Percentiles rank a stretch among this genome's conserved stretches.
Evolutionary conservation across 1,284 basidiomycete species (phyloP).

Genomic region (Stygiomarasmius scandens): DNA sequence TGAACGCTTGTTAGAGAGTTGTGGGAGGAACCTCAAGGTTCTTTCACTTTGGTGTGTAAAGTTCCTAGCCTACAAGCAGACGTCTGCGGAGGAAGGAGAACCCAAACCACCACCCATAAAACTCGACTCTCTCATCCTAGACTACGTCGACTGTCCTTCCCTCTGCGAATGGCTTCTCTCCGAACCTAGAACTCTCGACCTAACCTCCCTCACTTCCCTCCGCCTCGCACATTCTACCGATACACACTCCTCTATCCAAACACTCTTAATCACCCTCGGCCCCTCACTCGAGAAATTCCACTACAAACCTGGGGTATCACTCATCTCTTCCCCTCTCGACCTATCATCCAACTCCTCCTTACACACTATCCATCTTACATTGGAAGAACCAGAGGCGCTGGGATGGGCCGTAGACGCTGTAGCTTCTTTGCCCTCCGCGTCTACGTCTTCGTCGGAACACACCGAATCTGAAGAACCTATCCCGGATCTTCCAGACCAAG

Average conservation of each 20-base stretch:
- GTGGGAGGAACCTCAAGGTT: conserved; percentile 34
- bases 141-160: conserved; percentile 37
- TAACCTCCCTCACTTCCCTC: conserved; percentile 39
- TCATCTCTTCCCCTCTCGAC: conserved; percentile 28
- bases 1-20: conserved; percentile 30
- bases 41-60: conserved; percentile 36
- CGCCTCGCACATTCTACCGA: conserved; percentile 43
- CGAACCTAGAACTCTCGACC: conserved; percentile 30
- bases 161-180: conserved; percentile 40
- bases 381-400: conserved; percentile 39
- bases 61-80: conserved; percentile 27
- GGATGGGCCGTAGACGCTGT: conserved; percentile 38
- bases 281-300: conserved; percentile 41
- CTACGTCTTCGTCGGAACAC: too few relatives aligned
- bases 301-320: conserved; percentile 37
- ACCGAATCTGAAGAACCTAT: too few relatives aligned
- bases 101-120: not conserved
- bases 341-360: conserved; percentile 36
- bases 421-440: conserved; percentile 24
- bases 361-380: conserved; percentile 39
- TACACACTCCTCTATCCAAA: conserved; percentile 28
- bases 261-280: conserved; percentile 35
- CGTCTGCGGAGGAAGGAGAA: not conserved
- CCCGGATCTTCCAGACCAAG: too few relatives aligned
- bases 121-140: conserved; percentile 43